phyloP scores from a whole-genome alignment of 1,139 yeast genomes.

The Candida tunisiensis region DNA sequence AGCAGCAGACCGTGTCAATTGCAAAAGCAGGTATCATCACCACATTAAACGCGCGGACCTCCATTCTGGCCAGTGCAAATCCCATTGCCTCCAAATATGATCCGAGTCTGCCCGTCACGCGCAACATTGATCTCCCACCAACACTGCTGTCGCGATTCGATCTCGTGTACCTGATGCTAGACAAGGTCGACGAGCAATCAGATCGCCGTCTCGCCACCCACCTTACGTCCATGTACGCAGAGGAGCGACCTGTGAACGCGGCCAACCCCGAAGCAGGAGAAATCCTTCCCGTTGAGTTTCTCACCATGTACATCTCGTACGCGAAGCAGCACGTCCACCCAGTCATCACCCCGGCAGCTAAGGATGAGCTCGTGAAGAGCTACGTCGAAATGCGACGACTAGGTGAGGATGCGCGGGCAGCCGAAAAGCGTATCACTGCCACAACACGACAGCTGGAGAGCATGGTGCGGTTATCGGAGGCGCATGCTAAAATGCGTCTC shows the following conservation, averaged over 20 bases:
- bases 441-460: conserved; percentile 95
- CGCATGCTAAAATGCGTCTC: conserved; percentile 93
- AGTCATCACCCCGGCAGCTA: conserved; percentile 60
- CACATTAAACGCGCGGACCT: conserved; percentile 88
- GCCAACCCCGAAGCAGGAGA: conserved; percentile 28
- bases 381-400: conserved; percentile 89
- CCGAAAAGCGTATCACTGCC: conserved; percentile 90
- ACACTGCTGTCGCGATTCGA: conserved; percentile 90
- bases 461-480: conserved; percentile 88
- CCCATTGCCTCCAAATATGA: conserved; percentile 96
- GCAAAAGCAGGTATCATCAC: conserved; percentile 98
- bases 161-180: conserved; percentile 78
- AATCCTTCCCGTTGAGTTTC: conserved; percentile 69
- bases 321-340: conserved; percentile 79
- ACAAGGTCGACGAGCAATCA: conserved; percentile 72
- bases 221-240: conserved; percentile 80
- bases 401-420: conserved; percentile 79
- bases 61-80: conserved; percentile 90
- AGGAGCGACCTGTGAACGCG: conserved; percentile 68
- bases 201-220: conserved; percentile 85
- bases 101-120: conserved; percentile 83
- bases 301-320: conserved; percentile 79
- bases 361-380: conserved; percentile 70
- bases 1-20: conserved; percentile 93
- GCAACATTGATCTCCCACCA: conserved; percentile 92